These are phyloP conservation scores for Boletus tomentosulus DNA, from an alignment of 768 basidiomycete species.

Conservation along the genomic window DNA sequence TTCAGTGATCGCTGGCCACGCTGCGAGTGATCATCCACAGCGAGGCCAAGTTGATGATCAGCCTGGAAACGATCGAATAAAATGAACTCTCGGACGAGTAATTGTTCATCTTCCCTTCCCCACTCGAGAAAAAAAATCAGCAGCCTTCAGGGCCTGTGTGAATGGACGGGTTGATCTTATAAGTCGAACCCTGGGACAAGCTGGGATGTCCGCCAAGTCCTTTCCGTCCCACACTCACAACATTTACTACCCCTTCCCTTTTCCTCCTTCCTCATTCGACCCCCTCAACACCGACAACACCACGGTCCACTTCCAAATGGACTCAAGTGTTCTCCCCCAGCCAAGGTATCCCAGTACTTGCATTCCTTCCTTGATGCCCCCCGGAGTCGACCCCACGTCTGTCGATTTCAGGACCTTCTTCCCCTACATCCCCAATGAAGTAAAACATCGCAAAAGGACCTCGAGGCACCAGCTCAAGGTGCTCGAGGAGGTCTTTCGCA, in stretches of 20 bases:
- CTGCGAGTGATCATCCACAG: not conserved
- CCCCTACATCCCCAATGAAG: conserved; percentile 86
- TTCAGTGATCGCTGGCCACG: not conserved
- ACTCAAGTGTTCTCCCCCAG: conserved; percentile 16
- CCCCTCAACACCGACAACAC: conserved; percentile 7
- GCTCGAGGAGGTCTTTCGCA: conserved; percentile 81
- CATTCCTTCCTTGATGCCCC: conserved; percentile 46
- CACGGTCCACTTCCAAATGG: conserved; percentile 23
- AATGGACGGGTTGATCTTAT: conserved; percentile 18
- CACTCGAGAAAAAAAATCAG: not conserved
- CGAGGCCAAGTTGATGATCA: not conserved
- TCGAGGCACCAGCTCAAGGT: conserved; percentile 84
- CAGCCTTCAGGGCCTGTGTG: conserved; percentile 18
- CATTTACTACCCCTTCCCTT: conserved; percentile 1
- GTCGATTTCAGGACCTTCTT: conserved; percentile 83
- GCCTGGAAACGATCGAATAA: conserved; percentile 3
- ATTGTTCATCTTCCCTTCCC: too few relatives aligned
- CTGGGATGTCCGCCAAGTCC: conserved; percentile 28
- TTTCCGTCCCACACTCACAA: conserved; percentile 14
- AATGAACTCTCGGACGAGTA: not conserved
- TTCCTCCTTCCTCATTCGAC: conserved; percentile 18
- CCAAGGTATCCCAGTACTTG: conserved; percentile 36
- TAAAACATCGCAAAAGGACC: conserved; percentile 91
- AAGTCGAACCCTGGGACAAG: conserved; percentile 29
- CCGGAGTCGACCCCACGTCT: conserved; percentile 55